Base-by-base conservation (phyloP, 352 stramenopile species). In the Pythium periplocum region DNA sequence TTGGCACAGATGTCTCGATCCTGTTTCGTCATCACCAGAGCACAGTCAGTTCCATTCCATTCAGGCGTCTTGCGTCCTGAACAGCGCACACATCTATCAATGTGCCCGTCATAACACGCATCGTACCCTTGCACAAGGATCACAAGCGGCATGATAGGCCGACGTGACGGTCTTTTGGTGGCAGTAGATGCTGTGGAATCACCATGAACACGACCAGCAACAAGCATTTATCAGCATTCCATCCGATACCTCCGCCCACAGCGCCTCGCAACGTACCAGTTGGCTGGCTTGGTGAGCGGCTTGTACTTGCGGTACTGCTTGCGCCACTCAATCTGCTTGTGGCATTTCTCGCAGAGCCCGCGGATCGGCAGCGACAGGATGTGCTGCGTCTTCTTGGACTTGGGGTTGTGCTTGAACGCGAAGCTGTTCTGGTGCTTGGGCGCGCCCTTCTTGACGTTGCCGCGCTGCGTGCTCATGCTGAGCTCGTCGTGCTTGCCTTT, bases 221-320 rank as follows among this genome's bases (percentile, higher is more conserved):
- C 9, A 26, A 31, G 9, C 34, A 56, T 55, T 2, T 26, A 26
- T 26, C 17, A 26, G 17, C 17, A 26, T 26, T 26, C 17, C 17
- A 26, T 26, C 17, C 17, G 17, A 26, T 26, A 26, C 17, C 17
- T 26, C 17, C 17, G 17, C 17, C 17, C 17, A 10, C 48, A 49
- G 31, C 7, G 32, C 31, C 36, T 48, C 41, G 54, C 30, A 3
- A 37, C 71, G 60, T 67, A 93, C 83, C 83, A 99, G 40, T 86
- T 97, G 17, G 71, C 85, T 11, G 93, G 93, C 75, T 98, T 86
- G 42, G 93, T 98, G 43, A 97, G 68, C 45, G 96, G 96, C 62
- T 98, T 98, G 79, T 98, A 99, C 71, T 99, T 99, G 69, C 96
- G 86, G 77, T 99, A 99, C 66, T 98, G 97, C 81, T 99, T 99